Evolutionary conservation across 2,329 filamentous ascomycete genomes (phyloP), one percentile per base, ranked within the genome.

Genomic region (Aureobasidium lini): DNA sequence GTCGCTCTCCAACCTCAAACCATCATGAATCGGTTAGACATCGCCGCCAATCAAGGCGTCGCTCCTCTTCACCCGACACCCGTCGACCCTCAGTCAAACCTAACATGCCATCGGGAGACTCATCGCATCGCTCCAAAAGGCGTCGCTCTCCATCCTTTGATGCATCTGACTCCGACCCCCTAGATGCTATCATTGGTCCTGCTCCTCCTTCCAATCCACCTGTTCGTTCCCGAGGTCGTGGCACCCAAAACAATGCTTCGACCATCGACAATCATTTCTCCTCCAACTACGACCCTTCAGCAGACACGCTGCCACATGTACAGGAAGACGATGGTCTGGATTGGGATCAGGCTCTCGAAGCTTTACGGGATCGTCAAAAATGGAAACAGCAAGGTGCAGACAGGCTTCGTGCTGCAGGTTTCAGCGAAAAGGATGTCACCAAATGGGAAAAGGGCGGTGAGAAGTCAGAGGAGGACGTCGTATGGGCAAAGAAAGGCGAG

Each of bases 191-290:
- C 18, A 85, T 96, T 36, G 90, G 90, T 0, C 90, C 90, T 18
- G 72, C 76, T 1, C 84, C 82, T 8, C 84, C 85, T 31, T 74
- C 73, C 4, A 64, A 69, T 37, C 67, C 69, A 34, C 63, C 52
- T 18, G 68, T 84, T 34, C 80, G 75, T 57, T 75, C 78, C n/a
- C 85, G 89, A 31, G 90, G 90, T 9, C 84, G 90, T 40, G 90
- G 90, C 39, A 83, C 83, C 13, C 78, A 83, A 40, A 76, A 69
- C 44, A 6, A 37, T 36, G 76, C 80, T 4, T 85, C 85, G 29
- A 84, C 82, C 9, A 95, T 96, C 64, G 91, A 96, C 68, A 78
- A 81, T 28, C 89, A 89, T 56, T 97, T 96, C 71, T 85, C 87
- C 1, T 76, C 84, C 1, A 81, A 73, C 16, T 86, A 86, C 66